phyloP scores from a whole-genome alignment of 2,329 filamentous ascomycete genomes.

The Diplodia scrobiculata region DNA sequence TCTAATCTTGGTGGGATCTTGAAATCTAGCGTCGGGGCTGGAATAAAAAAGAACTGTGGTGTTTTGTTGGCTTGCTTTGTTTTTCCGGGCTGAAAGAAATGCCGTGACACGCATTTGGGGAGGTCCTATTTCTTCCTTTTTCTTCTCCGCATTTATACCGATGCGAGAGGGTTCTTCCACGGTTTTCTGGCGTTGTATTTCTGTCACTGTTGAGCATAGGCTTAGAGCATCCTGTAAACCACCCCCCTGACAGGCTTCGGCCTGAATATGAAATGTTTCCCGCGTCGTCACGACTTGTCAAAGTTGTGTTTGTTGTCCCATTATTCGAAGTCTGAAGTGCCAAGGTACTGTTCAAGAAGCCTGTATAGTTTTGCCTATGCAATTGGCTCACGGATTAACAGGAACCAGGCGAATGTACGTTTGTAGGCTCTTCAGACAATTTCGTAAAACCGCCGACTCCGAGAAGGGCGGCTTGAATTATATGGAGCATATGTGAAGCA shows the following conservation, averaged over 20 bases:
- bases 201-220: not conserved
- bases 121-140: not conserved
- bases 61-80: not conserved
- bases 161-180: not conserved
- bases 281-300: not conserved
- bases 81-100: not conserved
- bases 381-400: too few species aligned
- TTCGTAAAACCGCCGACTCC: too few species aligned
- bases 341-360: too few species aligned
- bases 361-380: too few species aligned
- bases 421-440: too few species aligned
- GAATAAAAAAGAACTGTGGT: not conserved
- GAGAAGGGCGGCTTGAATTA: too few species aligned
- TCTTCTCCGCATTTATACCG: not conserved
- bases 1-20: conserved; percentile 38
- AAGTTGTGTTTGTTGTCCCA: not conserved
- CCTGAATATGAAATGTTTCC: not conserved
- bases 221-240: not conserved
- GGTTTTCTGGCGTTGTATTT: not conserved
- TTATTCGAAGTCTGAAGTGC: too few species aligned
- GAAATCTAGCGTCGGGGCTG: not conserved
- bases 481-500: too few species aligned
- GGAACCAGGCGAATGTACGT: too few species aligned
- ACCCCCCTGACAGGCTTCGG: not conserved
- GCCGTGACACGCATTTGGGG: not conserved